Conservation (phyloP, 1,284 basidiomycete genomes). For the Tylopilus sp. region DNA sequence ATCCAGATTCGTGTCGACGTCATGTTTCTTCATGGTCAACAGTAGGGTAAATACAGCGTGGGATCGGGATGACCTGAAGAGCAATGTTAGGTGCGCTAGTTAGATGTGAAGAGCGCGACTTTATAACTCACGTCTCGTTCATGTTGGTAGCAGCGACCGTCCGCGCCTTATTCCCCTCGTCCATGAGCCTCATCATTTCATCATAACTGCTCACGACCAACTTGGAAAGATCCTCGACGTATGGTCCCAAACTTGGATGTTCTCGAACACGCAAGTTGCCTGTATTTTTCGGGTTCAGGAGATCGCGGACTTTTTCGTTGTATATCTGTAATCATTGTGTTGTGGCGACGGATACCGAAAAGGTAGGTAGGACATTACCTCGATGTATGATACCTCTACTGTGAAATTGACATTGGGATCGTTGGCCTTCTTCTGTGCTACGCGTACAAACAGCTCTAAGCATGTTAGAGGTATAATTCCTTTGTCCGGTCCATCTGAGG, state of each 20-base stretch:
- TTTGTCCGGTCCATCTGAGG: constrained; percentile 87
- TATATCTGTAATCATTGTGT: constrained; percentile 63
- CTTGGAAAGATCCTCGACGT: constrained; percentile 96
- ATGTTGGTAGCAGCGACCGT: constrained; percentile 99
- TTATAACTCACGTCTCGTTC: constrained; percentile 85
- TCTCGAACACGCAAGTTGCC: constrained; percentile 96
- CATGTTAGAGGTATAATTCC: constrained; percentile 97
- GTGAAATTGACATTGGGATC: constrained; percentile 79
- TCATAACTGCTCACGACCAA: constrained; percentile 87
- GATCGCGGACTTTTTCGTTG: constrained; percentile 97
- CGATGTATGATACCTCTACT: constrained; percentile 97
- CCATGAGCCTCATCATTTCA: constrained; percentile 99
- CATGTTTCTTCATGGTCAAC: constrained; percentile 86
- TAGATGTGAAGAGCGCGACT: neutral
- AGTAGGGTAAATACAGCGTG: constrained; percentile 97
- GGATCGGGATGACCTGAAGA: constrained; percentile 81
- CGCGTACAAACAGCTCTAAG: constrained; percentile 85
- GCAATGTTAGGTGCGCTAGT: neutral
- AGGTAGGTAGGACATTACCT: constrained; percentile 46
- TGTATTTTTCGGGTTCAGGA: constrained; percentile 96
- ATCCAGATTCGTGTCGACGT: constrained; percentile 77
- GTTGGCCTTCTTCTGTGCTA: constrained; percentile 58
- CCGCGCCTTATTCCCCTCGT: constrained; percentile 97
- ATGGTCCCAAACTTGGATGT: constrained; percentile 91
- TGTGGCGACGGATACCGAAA: neutral